These are phyloP conservation scores for Cyclotella choctawhatcheeana DNA, from an alignment of 108 stramenopile genomes.

Conservation along the genomic window DNA sequence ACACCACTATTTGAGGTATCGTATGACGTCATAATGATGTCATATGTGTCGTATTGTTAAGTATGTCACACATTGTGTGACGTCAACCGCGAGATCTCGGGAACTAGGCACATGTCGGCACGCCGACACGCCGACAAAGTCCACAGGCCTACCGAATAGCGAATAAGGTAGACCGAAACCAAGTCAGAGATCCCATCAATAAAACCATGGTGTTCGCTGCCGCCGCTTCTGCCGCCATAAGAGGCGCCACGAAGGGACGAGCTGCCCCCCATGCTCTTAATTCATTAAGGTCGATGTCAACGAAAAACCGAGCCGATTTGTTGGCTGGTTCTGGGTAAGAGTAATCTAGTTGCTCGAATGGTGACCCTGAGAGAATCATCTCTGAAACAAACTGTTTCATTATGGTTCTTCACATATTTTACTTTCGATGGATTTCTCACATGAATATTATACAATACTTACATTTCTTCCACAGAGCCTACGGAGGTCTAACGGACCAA, in stretches of 20 bases:
- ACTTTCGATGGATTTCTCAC: not conserved
- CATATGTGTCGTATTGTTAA: too few relatives aligned
- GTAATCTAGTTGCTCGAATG: too few relatives aligned
- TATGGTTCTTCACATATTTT: not conserved
- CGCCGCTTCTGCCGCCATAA: slow-evolving; percentile 18
- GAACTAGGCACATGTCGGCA: too few relatives aligned
- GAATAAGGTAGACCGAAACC: too few relatives aligned
- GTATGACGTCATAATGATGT: too few relatives aligned
- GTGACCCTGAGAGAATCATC: too few relatives aligned
- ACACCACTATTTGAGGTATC: too few relatives aligned
- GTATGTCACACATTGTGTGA: too few relatives aligned
- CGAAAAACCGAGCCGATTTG: slow-evolving; percentile 50
- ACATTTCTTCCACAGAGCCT: slow-evolving; percentile 44
- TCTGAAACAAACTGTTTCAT: not conserved
- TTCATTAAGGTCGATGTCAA: slow-evolving; percentile 27
- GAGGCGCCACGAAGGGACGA: slow-evolving; percentile 12
- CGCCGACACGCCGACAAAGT: too few relatives aligned
- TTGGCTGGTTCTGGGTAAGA: slow-evolving; percentile 53
- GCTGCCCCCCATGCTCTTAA: slow-evolving; percentile 10
- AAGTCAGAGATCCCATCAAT: not conserved
- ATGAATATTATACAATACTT: not conserved
- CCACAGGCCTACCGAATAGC: too few relatives aligned
- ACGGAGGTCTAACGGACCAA: slow-evolving; percentile 96
- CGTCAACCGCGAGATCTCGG: too few relatives aligned
- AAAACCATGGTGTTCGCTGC: slow-evolving; percentile 10